Percentiles rank a stretch among this genome's conserved stretches.
Conservation (phyloP, 148 eudicot species). For the Selenicereus undatus region DNA sequence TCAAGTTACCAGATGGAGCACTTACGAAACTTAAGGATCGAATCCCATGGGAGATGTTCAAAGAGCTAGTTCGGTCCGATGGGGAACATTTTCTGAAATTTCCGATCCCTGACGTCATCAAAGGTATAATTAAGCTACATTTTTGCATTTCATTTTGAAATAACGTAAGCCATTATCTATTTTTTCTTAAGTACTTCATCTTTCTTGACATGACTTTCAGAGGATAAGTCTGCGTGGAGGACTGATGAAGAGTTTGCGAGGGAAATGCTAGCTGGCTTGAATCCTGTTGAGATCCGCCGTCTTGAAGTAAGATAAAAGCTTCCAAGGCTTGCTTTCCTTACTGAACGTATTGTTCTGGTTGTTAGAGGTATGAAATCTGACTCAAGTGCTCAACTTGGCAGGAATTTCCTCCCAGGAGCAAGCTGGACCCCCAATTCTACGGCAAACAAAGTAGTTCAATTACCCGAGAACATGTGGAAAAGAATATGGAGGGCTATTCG, state of each 20-base stretch:
- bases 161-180: not conserved
- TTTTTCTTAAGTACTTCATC: not conserved
- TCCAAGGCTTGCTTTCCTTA: not conserved
- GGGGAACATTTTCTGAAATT: conserved; percentile 2
- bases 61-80: not conserved
- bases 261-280: conserved; percentile 3
- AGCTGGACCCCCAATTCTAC: not conserved
- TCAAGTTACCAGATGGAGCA: not conserved
- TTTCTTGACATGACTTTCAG: not conserved
- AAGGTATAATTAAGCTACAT: not conserved
- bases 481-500: conserved; percentile 3
- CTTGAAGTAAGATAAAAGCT: not conserved
- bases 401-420: conserved; percentile 7
- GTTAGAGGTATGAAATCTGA: not conserved
- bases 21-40: not conserved
- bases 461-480: conserved; percentile 1
- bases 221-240: conserved; percentile 4
- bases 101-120: not conserved
- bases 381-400: not conserved
- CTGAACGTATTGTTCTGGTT: not conserved
- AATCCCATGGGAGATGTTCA: conserved; percentile 4
- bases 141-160: not conserved
- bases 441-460: conserved; percentile 3
- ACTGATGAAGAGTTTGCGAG: conserved; percentile 2
- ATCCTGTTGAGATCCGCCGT: conserved; percentile 6